These are phyloP conservation scores for Exserohilum turcica DNA, from an alignment of 2,329 filamentous ascomycete species.

Conservation along the genomic window DNA sequence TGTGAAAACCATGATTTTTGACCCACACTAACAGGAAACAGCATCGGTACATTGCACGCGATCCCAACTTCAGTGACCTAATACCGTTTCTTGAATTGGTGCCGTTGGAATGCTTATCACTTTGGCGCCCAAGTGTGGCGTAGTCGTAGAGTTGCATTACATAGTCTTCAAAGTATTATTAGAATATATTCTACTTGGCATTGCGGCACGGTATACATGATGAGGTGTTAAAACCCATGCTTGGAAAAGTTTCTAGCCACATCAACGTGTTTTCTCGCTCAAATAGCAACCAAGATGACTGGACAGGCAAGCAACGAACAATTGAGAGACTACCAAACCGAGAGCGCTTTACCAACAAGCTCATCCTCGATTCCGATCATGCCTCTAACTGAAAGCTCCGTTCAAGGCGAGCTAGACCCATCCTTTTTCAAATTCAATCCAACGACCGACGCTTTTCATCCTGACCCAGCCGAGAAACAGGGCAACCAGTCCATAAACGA, in stretches of 20 bases:
- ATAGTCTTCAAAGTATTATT: neutral
- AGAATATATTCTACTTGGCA: neutral
- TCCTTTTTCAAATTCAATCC: neutral
- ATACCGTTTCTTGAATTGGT: conserved; percentile 7
- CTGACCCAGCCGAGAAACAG: neutral
- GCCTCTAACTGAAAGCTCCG: neutral
- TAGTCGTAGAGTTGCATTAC: neutral
- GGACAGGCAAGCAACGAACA: neutral
- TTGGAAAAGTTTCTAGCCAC: neutral
- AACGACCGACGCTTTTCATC: neutral
- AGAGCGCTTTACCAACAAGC: neutral
- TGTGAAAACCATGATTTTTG: neutral
- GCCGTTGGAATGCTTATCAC: conserved; percentile 3
- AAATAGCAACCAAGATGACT: neutral
- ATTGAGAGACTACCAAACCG: neutral
- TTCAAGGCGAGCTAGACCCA: neutral
- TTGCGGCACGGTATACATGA: neutral
- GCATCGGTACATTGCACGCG: neutral
- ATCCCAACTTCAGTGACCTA: neutral
- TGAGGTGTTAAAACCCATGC: neutral
- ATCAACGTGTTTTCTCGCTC: neutral
- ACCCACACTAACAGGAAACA: neutral
- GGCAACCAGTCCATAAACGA: neutral
- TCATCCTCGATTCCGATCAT: neutral
- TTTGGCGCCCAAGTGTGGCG: neutral